These are phyloP conservation scores for Leccinum pachyderme DNA, from an alignment of 1,284 basidiomycete species.

Conservation along the genomic window DNA sequence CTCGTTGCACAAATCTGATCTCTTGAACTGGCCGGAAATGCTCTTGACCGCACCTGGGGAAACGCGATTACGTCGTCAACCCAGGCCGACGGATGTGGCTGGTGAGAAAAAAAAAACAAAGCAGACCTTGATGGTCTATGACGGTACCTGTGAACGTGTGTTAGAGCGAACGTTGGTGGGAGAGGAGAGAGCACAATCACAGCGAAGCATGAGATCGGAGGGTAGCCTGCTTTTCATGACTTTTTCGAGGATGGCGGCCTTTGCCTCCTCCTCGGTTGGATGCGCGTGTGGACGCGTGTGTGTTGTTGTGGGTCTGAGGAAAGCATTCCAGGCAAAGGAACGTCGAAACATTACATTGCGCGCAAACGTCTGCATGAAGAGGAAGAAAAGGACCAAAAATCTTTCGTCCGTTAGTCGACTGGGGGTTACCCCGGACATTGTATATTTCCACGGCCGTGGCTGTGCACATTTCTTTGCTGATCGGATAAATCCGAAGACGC, in stretches of 20 bases:
- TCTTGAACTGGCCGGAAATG: slow-evolving; percentile 88
- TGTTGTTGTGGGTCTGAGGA: slow-evolving; percentile 9
- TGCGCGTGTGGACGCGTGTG: slow-evolving; percentile 19
- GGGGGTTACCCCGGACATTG: slow-evolving; percentile 19
- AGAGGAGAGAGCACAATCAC: slow-evolving; percentile 44
- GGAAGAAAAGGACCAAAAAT: slow-evolving; percentile 27
- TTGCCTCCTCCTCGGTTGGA: slow-evolving; percentile 65
- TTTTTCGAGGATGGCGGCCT: slow-evolving; percentile 72
- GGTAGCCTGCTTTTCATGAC: slow-evolving; percentile 80
- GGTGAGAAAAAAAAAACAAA: slow-evolving; percentile 13
- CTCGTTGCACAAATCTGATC: slow-evolving; percentile 84
- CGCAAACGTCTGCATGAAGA: slow-evolving; percentile 17
- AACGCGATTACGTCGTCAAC: slow-evolving; percentile 31
- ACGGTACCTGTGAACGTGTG: slow-evolving; percentile 64
- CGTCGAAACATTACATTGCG: slow-evolving; percentile 32
- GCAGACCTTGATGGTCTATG: slow-evolving; percentile 75
- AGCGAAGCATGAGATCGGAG: slow-evolving; percentile 78
- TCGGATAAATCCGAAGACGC: slow-evolving; percentile 29
- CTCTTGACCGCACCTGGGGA: slow-evolving; percentile 78
- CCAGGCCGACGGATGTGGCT: slow-evolving; percentile 6
- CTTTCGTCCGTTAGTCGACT: slow-evolving; percentile 16
- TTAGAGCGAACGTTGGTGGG: slow-evolving; percentile 7
- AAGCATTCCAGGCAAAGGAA: slow-evolving; percentile 28
- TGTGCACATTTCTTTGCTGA: slow-evolving; percentile 1
- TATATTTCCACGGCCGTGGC: neutral